phyloP scores from a whole-genome alignment of 352 stramenopile species.

The Globisporangium spiculum region DNA sequence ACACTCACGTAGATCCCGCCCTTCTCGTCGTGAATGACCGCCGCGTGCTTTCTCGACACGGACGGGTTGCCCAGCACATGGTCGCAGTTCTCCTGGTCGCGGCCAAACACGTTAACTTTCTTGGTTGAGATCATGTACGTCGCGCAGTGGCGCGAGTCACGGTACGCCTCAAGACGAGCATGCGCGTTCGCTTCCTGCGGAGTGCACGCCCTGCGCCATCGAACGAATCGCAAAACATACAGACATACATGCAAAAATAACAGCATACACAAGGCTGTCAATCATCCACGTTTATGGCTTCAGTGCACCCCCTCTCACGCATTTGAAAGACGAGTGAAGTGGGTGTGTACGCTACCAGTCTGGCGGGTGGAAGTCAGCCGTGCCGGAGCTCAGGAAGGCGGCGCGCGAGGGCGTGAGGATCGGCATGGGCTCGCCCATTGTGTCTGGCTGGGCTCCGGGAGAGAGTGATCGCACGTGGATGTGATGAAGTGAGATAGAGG shows the following conservation, averaged over 20 bases:
- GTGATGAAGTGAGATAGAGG: background rate
- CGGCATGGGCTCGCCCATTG: conserved; percentile 23
- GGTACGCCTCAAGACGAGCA: conserved; percentile 70
- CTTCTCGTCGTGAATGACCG: conserved; percentile 76
- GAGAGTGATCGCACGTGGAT: background rate
- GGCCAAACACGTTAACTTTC: conserved; percentile 79
- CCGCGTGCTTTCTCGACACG: conserved; percentile 84
- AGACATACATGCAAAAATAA: background rate
- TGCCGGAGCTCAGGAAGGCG: conserved; percentile 76
- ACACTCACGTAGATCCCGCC: conserved; percentile 80
- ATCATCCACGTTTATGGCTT: background rate
- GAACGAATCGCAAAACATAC: background rate
- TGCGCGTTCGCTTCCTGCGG: conserved; percentile 65
- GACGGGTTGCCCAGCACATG: conserved; percentile 86
- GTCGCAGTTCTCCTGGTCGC: conserved; percentile 83
- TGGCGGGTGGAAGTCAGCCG: conserved; percentile 72
- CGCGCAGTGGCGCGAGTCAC: conserved; percentile 71
- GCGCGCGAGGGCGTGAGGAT: conserved; percentile 55
- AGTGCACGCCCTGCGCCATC: conserved; percentile 48
- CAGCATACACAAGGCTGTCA: background rate
- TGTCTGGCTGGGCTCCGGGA: conserved; percentile 3
- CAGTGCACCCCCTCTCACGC: background rate
- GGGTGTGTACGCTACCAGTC: conserved; percentile 45
- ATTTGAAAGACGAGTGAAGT: background rate
- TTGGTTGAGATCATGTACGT: conserved; percentile 87